These are phyloP conservation scores for Alternaria triticina DNA, from an alignment of 2,329 filamentous ascomycete genomes.

Conservation along the genomic window DNA sequence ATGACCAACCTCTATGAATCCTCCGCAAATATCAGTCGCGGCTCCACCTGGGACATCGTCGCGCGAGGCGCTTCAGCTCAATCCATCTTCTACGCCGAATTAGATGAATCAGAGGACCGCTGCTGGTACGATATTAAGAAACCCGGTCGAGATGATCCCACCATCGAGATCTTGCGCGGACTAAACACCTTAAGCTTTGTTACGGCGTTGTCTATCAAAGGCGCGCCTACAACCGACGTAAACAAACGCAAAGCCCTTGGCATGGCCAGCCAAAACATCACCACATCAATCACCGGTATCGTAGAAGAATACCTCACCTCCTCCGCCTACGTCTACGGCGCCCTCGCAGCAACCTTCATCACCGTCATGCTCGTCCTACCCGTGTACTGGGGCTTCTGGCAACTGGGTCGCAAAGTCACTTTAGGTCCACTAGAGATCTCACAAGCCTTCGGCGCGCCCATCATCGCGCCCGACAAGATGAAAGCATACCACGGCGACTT, in stretches of 20 bases:
- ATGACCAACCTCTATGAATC: too few species aligned
- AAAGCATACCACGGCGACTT: constrained; percentile 29
- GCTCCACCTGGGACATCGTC: constrained; percentile 26
- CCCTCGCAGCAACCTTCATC: constrained; percentile 36
- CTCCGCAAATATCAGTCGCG: too few species aligned
- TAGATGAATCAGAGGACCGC: too few species aligned
- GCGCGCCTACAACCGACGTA: constrained; percentile 12
- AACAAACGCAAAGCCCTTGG: neutral
- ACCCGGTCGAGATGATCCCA: constrained; percentile 23
- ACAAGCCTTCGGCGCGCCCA: constrained; percentile 41
- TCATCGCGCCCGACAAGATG: constrained; percentile 22
- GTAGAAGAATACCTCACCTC: constrained; percentile 38
- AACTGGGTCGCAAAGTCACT: constrained; percentile 44
- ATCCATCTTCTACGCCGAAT: constrained; percentile 26
- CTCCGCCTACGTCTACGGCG: constrained; percentile 36
- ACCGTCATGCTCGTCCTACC: constrained; percentile 42
- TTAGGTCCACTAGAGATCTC: constrained; percentile 46
- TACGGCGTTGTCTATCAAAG: constrained; percentile 21
- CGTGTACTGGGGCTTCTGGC: constrained; percentile 47
- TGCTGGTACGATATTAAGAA: constrained; percentile 28
- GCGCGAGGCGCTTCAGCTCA: constrained; percentile 23
- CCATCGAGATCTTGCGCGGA: constrained; percentile 29
- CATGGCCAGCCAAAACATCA: constrained; percentile 18
- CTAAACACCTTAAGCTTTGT: constrained; percentile 30
- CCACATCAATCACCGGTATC: constrained; percentile 23